Base-by-base conservation (phyloP, 352 stramenopile genomes). In the Phytophthora rubi region DNA sequence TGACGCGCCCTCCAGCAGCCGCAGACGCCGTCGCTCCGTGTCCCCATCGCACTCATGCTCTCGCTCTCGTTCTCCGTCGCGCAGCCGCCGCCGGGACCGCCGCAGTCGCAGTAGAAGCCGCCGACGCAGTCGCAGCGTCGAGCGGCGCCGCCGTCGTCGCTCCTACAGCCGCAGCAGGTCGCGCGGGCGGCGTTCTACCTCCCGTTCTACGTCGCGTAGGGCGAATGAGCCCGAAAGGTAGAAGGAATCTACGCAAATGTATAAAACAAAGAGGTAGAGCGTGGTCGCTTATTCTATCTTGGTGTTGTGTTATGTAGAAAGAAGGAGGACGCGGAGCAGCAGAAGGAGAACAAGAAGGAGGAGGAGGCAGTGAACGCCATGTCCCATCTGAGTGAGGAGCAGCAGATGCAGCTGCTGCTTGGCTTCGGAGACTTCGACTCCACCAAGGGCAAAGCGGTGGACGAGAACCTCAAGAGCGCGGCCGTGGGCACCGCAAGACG, bases 361-460 rank as follows among this genome's bases (percentile, higher is more conserved):
- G 56, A 52, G 48, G 37, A 59, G 23, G 30, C 33, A 9, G 39
- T 15, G 1, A 71, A 76, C 23, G 10, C 67, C 0, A 52, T 84
- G 23, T 67, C 77, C 28, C 71, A 79, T 3, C 72, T 84, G 51
- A 77, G 63, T 53, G 74, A 86, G 56, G 65, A 83, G 53, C 72
- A 83, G 39, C 72, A 80, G 56, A 83, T 83, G 76, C 74, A 76
- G 58, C 45, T 79, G 39, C 53, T 83, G 51, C 61, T 83, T 26
- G 76, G 76, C 44, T 76, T 83, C 45, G 69, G 70, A 26, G 70
- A 59, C 56, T 99, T 99, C 78, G 91, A 94, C 65, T 94, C 89
- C 15, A 99, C 93, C 47, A 98, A 99, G 72, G 94, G 91, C 62
- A 92, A 97, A 60, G 59, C 69, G 2, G 94, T 99, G n/a, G 83